Percentiles rank a stretch among this genome's conserved stretches.
Conservation (phyloP, 2,329 filamentous ascomycete species). For the Penicillium oxalicum region DNA sequence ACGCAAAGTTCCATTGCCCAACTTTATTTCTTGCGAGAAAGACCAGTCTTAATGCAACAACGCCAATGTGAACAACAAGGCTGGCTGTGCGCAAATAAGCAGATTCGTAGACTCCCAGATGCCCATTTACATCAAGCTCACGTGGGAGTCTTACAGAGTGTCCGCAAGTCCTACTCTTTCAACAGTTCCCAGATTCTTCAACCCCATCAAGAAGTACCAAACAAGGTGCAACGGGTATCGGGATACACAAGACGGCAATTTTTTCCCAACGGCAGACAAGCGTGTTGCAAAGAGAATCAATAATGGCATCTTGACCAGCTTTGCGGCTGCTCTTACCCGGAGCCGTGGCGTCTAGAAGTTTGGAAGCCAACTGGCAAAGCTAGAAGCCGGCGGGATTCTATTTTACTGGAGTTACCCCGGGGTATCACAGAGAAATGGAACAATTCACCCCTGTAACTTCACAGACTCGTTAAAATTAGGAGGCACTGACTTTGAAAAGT, state of each 20-base stretch:
- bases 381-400: neutral
- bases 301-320: slow-evolving; percentile 9
- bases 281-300: slow-evolving; percentile 11
- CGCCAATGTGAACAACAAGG: too few relatives aligned
- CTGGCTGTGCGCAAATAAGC: too few relatives aligned
- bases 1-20: too few relatives aligned
- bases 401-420: too few relatives aligned
- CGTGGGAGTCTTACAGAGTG: slow-evolving; percentile 13
- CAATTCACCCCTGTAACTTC: too few relatives aligned
- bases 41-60: too few relatives aligned
- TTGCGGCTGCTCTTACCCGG: slow-evolving; percentile 13
- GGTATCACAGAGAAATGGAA: too few relatives aligned
- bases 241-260: slow-evolving; percentile 11
- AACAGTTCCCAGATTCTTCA: neutral
- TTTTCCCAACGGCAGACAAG: slow-evolving; percentile 6
- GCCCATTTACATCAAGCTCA: slow-evolving; percentile 3
- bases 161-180: neutral
- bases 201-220: neutral
- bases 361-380: slow-evolving; percentile 8
- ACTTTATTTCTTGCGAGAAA: too few relatives aligned
- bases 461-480: too few relatives aligned
- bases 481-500: too few relatives aligned
- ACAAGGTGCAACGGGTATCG: slow-evolving; percentile 2
- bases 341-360: slow-evolving; percentile 13
- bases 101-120: too few relatives aligned